Conservation (phyloP, 129 eudicot species). For the Helianthus tuberosus region DNA sequence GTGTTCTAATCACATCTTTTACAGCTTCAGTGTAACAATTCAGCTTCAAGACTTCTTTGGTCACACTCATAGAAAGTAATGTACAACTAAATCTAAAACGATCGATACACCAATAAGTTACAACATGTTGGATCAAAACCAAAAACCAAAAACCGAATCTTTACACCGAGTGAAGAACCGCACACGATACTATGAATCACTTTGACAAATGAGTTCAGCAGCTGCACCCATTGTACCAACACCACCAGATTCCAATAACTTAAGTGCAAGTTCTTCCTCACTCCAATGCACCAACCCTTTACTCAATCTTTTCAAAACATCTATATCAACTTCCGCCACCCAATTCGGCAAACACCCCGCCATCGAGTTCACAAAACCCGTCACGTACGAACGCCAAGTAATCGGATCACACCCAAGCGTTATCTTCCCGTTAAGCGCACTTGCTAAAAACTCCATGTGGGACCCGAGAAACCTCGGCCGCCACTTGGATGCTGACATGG, state of each 20-base stretch:
- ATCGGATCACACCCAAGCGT: conserved; percentile 89
- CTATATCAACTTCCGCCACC: conserved; percentile 66
- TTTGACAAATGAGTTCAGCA: conserved; percentile 64
- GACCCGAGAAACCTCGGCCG: conserved; percentile 57
- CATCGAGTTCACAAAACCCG: conserved; percentile 69
- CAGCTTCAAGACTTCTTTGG: background rate
- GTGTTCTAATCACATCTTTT: no score
- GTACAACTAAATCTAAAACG: conserved; percentile 39
- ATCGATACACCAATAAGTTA: conserved; percentile 10
- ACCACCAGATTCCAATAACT: conserved; percentile 75
- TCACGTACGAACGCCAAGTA: conserved; percentile 91
- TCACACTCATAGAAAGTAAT: conserved; percentile 15
- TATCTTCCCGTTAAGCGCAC: conserved; percentile 83
- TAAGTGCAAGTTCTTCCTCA: conserved; percentile 86
- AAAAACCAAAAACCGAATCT: no score
- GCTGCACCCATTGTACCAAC: conserved; percentile 85
- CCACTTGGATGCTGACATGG: conserved; percentile 57
- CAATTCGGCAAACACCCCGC: conserved; percentile 75
- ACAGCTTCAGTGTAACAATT: background rate
- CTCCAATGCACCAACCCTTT: conserved; percentile 77
- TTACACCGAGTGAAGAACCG: no score
- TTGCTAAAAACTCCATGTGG: conserved; percentile 81
- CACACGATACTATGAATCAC: conserved; percentile 19
- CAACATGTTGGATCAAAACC: conserved; percentile 27
- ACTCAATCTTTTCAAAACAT: conserved; percentile 72